Percentiles rank a stretch among this genome's conserved stretches.
These are phyloP conservation scores for Spencermartinsiella ligniputridi DNA, from an alignment of 1,139 yeast genomes.

Conservation along the genomic window DNA sequence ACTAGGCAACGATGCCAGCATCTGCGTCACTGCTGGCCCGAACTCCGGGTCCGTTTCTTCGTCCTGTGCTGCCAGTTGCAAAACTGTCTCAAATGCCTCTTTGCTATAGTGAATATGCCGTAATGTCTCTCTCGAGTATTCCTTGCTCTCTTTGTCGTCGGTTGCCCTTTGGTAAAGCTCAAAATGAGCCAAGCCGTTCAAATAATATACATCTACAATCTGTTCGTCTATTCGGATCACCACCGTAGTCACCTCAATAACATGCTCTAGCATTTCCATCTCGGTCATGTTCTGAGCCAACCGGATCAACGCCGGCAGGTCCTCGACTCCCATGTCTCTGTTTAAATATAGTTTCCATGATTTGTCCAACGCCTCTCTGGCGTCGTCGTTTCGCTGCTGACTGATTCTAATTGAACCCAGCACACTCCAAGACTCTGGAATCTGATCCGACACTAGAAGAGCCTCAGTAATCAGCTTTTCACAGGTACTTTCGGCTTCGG, in stretches of 20 bases:
- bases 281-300: slow-evolving; percentile 60
- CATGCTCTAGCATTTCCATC: slow-evolving; percentile 63
- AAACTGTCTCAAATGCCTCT: slow-evolving; percentile 29
- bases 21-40: slow-evolving; percentile 25
- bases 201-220: slow-evolving; percentile 70
- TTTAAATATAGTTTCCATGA: slow-evolving; percentile 62
- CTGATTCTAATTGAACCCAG: slow-evolving; percentile 87
- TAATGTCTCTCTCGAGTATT: slow-evolving; percentile 18
- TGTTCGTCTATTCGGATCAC: slow-evolving; percentile 78
- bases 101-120: slow-evolving; percentile 32
- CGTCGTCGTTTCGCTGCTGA: slow-evolving; percentile 74
- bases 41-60: slow-evolving; percentile 30
- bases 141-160: slow-evolving; percentile 6
- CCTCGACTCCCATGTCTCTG: slow-evolving; percentile 47
- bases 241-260: slow-evolving; percentile 54
- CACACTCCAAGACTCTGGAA: slow-evolving; percentile 79
- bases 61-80: slow-evolving; percentile 22
- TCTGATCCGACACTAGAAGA: slow-evolving; percentile 50
- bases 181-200: slow-evolving; percentile 74
- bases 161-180: slow-evolving; percentile 33
- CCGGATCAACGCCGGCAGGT: slow-evolving; percentile 65
- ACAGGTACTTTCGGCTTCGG: slow-evolving; percentile 79
- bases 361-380: slow-evolving; percentile 59
- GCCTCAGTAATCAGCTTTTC: slow-evolving; percentile 67
- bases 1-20: slow-evolving; percentile 37